Evolutionary conservation across 768 basidiomycete species (phyloP), one percentile per base, ranked within the genome.

Genomic region (Scleroderma citrinum): DNA sequence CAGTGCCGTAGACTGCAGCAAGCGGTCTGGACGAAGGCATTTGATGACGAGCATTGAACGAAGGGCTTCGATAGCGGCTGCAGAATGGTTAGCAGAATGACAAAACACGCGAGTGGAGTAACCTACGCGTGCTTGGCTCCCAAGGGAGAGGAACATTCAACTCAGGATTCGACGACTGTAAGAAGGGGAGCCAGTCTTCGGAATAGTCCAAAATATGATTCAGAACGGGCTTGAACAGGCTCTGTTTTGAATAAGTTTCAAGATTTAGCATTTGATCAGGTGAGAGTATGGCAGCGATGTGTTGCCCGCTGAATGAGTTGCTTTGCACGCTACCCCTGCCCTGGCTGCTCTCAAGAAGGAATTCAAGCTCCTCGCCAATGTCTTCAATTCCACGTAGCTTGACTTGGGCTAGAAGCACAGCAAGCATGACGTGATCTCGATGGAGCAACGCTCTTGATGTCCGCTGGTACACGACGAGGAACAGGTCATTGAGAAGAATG

Each of bases 361-460:
- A 91, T 60, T 96, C 92, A 17, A 95, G 65, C 61, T 95, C 94
- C 17, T 94, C 90, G 2, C 72, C 64, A 36, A 90, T 85, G 39
- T 91, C 89, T 60, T 89, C 87, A 14, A 81, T 59, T 16, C 87
- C 85, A 38, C 88, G 81, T 14, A 94, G 64, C 64, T 92, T 92
- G 53, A 95, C 85, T 61, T 95, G 92, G 0, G 92, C 86, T 26
- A 99, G 77, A 17, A 93, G 80, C 12, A 95, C 82, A 2, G 91
- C 92, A 39, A 98, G 78, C 75, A 96, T 86, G 35, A 94, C 75
- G 52, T 94, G 86, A 59, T 99, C 96, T 11, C 82, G 78, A 61
- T 97, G 86, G 16, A 98, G 77, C 19, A 99, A 72, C 1, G 94
- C 87, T 30, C 93, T 82, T 7, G 94, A 91, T 1, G 94, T 94